Conservation (phyloP, 1,284 basidiomycete genomes). For the Coniferiporia sulphurascens region DNA sequence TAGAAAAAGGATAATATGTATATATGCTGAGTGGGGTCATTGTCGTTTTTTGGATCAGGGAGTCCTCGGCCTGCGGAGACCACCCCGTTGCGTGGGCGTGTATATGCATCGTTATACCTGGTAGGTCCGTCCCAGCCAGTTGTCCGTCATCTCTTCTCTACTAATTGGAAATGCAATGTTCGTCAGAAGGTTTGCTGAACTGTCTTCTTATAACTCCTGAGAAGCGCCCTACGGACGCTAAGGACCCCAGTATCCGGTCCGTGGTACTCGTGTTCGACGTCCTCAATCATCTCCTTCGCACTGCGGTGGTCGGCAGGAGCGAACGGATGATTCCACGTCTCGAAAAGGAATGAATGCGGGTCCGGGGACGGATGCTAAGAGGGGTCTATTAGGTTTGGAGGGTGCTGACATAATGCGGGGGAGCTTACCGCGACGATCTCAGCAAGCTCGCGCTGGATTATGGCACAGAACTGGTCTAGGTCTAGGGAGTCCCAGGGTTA, state of each 20-base stretch:
- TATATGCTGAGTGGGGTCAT: background rate
- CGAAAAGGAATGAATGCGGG: conserved; percentile 49
- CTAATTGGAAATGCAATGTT: no score
- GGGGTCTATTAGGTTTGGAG: background rate
- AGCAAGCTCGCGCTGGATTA: conserved; percentile 59
- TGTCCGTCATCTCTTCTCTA: no score
- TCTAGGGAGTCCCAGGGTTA: conserved; percentile 31
- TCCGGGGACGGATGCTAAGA: conserved; percentile 47
- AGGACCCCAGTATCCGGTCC: conserved; percentile 39
- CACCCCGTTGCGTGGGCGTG: background rate
- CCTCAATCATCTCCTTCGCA: conserved; percentile 45
- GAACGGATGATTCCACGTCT: conserved; percentile 56
- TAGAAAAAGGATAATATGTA: background rate
- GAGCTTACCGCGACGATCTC: conserved; percentile 60
- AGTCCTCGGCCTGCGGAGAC: background rate
- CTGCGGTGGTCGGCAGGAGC: conserved; percentile 56
- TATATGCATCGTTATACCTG: no score
- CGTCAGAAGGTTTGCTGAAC: background rate
- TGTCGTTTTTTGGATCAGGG: background rate
- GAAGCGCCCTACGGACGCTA: conserved; percentile 46
- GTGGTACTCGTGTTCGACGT: conserved; percentile 33
- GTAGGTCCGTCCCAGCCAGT: no score
- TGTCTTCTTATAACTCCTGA: conserved; percentile 49
- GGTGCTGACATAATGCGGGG: conserved; percentile 1
- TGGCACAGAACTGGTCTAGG: conserved; percentile 59